phyloP scores from a whole-genome alignment of 176 grass and related monocot species.

The Zea luxurians region DNA sequence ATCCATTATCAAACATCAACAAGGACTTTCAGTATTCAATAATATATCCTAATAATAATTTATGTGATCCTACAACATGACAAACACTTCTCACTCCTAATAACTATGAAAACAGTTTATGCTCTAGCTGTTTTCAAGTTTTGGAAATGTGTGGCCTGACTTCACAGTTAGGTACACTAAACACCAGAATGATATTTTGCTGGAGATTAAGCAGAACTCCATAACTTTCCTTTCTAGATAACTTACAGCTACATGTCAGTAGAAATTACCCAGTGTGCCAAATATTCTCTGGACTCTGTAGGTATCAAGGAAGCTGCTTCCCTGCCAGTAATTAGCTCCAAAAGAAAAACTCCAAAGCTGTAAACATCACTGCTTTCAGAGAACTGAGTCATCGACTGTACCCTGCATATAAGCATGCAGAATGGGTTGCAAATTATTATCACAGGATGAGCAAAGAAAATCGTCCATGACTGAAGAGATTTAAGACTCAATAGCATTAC shows the following conservation, averaged over 20 bases:
- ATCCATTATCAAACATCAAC: too few relatives aligned
- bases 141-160: not conserved
- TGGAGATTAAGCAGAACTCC: not conserved
- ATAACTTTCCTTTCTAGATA: conserved; percentile 15
- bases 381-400: conserved; percentile 44
- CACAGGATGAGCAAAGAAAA: conserved; percentile 3
- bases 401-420: conserved; percentile 47
- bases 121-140: conserved; percentile 6
- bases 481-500: not conserved
- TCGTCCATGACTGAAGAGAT: conserved; percentile 4
- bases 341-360: conserved; percentile 90
- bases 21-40: too few relatives aligned
- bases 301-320: conserved; percentile 45
- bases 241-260: conserved; percentile 35
- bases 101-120: conserved; percentile 19
- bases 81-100: not conserved
- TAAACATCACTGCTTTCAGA: conserved; percentile 96
- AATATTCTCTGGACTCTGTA: conserved; percentile 58
- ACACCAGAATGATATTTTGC: too few relatives aligned
- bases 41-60: not conserved
- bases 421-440: conserved; percentile 20
- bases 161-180: too few relatives aligned
- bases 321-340: conserved; percentile 89
- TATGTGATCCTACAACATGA: not conserved
- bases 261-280: conserved; percentile 80